Base-by-base conservation (phyloP, 805 yeast genomes). In the Citeromyces nyonsensis region DNA sequence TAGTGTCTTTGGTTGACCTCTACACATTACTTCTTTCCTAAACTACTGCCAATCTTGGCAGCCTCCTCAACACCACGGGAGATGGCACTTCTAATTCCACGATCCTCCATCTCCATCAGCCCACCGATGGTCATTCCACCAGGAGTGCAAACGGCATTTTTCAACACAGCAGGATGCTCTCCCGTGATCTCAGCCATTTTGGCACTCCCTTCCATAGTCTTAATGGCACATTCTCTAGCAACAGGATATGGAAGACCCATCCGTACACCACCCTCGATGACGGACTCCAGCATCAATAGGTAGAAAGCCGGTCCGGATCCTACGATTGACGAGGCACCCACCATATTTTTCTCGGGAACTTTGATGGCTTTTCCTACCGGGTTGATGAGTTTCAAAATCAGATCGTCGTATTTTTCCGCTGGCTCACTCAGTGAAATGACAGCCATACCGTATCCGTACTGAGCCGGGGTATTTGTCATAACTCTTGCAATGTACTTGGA, bases 51-150 rank as follows among this genome's bases (percentile, higher is more conserved):
- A 35, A 85, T 79, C 37, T 66, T 66, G n/a, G 96, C 83, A 25
- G 96, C 88, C 50, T 84, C 94, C 52, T 82, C 84, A 15, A 91
- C 79, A 26, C 94, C 95, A 45, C 84, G 68, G 31, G 93, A 72
- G 44, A 91, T 79, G 15, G 84, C 88, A 30, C 83, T 69, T 57
- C 95, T 77, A 30, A 91, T 80, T 32, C 88, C 93, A 31, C 72
- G 73, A 42, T 84, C 95, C 59, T 91, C 98, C 78, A 91, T 73
- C 40, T 75, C 83, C 54, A 88, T 66, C 36, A 91, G 61, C 0
- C 98, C 98, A 7, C 94, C 94, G 51, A 91, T 91, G 4, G 98
- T 91, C 32, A 96, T 86, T 24, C 98, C 98, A 22, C 91, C 98
- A 15, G 98, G 98, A 0, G 98, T 91, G 50, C 95, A 85, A 6